Conservation (phyloP, 257 asterid species). For the Scutellaria minor region DNA sequence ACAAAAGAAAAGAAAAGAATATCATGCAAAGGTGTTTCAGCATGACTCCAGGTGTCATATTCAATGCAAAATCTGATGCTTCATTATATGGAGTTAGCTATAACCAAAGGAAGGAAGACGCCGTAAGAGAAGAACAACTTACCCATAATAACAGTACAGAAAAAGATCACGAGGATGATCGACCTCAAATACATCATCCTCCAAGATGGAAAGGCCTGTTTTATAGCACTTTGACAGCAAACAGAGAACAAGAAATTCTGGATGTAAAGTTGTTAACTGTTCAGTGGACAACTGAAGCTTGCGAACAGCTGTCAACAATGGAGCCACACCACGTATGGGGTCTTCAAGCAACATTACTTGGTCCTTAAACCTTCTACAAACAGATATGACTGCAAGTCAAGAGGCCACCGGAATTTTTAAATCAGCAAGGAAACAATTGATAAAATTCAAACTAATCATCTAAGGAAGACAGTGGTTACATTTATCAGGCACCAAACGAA, state of each 20-base stretch:
- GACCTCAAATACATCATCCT: conserved; percentile 71
- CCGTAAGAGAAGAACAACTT: conserved; percentile 37
- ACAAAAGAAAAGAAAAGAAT: background rate
- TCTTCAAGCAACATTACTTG: conserved; percentile 64
- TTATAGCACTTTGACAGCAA: conserved; percentile 80
- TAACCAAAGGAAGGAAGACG: background rate
- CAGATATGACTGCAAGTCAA: conserved; percentile 71
- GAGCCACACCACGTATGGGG: conserved; percentile 88
- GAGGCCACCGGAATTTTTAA: conserved; percentile 31
- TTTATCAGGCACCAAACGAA: conserved; percentile 81
- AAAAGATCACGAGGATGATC: conserved; percentile 91
- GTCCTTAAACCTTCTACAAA: conserved; percentile 86
- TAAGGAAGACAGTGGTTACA: conserved; percentile 47
- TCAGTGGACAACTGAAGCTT: conserved; percentile 79
- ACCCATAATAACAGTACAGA: conserved; percentile 94
- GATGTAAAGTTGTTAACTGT: conserved; percentile 83
- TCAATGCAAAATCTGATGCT: conserved; percentile 10
- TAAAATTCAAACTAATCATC: conserved; percentile 22
- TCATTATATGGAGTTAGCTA: conserved; percentile 7
- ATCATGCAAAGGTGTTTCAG: background rate
- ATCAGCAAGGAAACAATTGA: conserved; percentile 33
- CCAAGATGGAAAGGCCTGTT: conserved; percentile 74
- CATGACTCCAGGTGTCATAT: background rate
- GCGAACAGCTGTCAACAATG: conserved; percentile 71
- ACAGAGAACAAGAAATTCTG: conserved; percentile 87